Evolutionary conservation across 176 grass and related monocot genomes (phyloP).

Genomic region (Chrysopogon serrulatus): DNA sequence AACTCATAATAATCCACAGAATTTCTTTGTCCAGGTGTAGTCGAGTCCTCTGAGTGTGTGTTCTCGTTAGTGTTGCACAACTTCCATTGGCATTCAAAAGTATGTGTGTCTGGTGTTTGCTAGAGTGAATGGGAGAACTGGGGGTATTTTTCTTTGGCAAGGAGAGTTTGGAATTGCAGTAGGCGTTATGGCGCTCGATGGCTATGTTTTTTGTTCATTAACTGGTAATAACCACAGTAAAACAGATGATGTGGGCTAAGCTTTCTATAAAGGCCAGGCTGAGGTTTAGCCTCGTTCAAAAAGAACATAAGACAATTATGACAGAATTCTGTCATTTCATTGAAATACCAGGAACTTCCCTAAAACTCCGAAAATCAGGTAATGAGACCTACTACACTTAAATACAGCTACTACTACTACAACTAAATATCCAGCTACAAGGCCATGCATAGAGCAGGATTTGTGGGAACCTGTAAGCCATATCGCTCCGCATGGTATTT

Average conservation of each 20-base stretch:
- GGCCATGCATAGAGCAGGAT: neutral
- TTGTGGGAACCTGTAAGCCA: slow-evolving; percentile 72
- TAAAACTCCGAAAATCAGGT: neutral
- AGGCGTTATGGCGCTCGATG: neutral
- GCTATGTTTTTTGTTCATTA: neutral
- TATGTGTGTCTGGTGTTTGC: neutral
- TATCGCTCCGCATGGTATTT: slow-evolving; percentile 94
- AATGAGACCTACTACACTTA: neutral
- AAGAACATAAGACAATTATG: neutral
- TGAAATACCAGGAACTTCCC: neutral
- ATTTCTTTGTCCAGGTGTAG: neutral
- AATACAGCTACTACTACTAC: slow-evolving; percentile 1
- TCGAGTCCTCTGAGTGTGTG: neutral
- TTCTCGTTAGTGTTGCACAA: neutral
- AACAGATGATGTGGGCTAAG: neutral
- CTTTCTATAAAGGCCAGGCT: neutral
- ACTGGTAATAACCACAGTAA: neutral
- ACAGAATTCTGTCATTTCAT: neutral
- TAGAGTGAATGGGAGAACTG: neutral
- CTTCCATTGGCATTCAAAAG: neutral
- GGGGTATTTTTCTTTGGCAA: neutral
- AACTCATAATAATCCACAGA: neutral
- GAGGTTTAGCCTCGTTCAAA: neutral
- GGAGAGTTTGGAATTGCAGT: neutral
- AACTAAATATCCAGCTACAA: neutral